These are phyloP conservation scores for Brassica juncea DNA, from an alignment of 345 rosid genomes.

Conservation along the genomic window DNA sequence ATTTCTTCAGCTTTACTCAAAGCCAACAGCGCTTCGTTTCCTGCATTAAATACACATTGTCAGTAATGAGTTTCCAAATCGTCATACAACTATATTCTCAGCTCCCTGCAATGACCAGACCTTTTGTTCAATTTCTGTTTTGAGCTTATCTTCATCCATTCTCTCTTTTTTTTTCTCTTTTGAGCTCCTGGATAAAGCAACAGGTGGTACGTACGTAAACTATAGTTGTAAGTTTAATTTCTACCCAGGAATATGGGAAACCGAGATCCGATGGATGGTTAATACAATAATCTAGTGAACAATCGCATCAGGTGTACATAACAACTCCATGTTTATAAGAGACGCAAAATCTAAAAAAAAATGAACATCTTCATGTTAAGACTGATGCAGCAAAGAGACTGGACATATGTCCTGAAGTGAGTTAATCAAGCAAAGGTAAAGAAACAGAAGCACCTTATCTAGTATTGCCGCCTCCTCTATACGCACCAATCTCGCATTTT, in stretches of 20 bases:
- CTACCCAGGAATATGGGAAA: constrained; percentile 1
- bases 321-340: not conserved
- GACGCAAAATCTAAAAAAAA: not conserved
- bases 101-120: constrained; percentile 38
- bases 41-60: constrained; percentile 46
- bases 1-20: constrained; percentile 62
- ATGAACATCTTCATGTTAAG: not conserved
- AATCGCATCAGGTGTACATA: not conserved
- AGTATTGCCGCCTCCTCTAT: constrained; percentile 93
- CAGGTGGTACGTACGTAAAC: not conserved
- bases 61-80: constrained; percentile 27
- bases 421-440: not conserved
- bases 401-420: constrained; percentile 9
- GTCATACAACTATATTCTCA: constrained; percentile 9
- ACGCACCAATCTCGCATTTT: constrained; percentile 32
- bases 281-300: not conserved
- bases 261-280: not conserved
- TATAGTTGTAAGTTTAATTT: not conserved
- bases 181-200: constrained; percentile 69
- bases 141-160: constrained; percentile 71
- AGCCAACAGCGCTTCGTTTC: constrained; percentile 54
- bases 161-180: constrained; percentile 84
- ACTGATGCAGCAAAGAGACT: not conserved
- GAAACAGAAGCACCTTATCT: constrained; percentile 67
- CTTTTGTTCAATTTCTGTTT: constrained; percentile 79